These are phyloP conservation scores for Talaromyces sp. DNA, from an alignment of 2,329 filamentous ascomycete species.

Conservation along the genomic window DNA sequence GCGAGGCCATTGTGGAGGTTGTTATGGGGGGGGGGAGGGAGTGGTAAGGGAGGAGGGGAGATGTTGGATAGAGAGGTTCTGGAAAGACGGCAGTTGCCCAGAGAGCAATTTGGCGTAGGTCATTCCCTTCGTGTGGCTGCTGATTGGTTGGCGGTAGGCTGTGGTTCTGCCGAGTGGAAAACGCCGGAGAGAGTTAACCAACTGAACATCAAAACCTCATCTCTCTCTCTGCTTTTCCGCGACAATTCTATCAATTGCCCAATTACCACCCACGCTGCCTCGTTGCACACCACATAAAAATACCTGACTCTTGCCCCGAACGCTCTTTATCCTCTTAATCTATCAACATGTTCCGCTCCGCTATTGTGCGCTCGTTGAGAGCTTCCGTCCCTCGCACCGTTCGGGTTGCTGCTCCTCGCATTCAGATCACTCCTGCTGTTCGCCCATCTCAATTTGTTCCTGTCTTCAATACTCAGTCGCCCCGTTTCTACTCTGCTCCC, in stretches of 20 bases:
- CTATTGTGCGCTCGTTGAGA: conserved; percentile 71
- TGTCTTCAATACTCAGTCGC: conserved; percentile 60
- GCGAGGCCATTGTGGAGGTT: conserved; percentile 39
- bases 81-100: conserved; percentile 4
- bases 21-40: conserved; percentile 11
- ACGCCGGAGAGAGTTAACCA: conserved; percentile 20
- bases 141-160: conserved; percentile 38
- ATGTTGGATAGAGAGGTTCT: background rate
- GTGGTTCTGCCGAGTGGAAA: conserved; percentile 25
- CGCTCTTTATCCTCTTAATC: conserved; percentile 12
- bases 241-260: conserved; percentile 18
- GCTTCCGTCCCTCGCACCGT: conserved; percentile 48
- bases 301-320: background rate
- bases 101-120: conserved; percentile 33
- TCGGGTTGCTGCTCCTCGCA: conserved; percentile 56
- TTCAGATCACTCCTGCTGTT: conserved; percentile 56
- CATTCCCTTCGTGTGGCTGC: conserved; percentile 33
- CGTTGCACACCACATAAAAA: conserved; percentile 14
- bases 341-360: conserved; percentile 79
- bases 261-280: conserved; percentile 15
- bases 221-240: conserved; percentile 18
- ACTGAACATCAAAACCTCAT: conserved; percentile 14
- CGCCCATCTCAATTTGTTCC: conserved; percentile 57
- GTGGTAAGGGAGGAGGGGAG: background rate
- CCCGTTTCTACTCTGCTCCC: conserved; percentile 81